These are phyloP conservation scores for Solanum paucissectum DNA, from an alignment of 257 asterid genomes.

Conservation along the genomic window DNA sequence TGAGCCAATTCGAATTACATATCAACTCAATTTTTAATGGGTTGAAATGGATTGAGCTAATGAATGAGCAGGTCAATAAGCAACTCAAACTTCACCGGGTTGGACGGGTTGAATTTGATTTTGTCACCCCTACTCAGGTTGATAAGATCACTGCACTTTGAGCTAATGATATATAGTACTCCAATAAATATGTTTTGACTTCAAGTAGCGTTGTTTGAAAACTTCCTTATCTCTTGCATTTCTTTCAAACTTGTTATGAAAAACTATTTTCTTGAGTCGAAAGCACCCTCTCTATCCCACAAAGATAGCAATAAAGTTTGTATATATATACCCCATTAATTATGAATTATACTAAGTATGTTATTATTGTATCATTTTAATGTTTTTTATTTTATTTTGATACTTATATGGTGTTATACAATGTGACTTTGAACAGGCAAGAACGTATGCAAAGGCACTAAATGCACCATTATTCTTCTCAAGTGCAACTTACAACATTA, in stretches of 20 bases:
- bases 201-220: background rate
- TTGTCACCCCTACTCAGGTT: too few species aligned
- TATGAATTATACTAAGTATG: background rate
- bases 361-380: background rate
- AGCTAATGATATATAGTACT: too few species aligned
- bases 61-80: fast-evolving
- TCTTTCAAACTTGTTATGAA: background rate
- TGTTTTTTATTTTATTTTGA: background rate
- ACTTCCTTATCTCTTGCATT: background rate
- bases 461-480: slow-evolving; percentile 80
- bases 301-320: too few species aligned
- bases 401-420: background rate
- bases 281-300: background rate
- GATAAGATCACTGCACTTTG: too few species aligned
- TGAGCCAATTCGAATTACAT: too few species aligned
- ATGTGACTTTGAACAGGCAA: slow-evolving; percentile 37
- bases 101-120: too few species aligned
- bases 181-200: too few species aligned
- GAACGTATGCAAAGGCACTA: slow-evolving; percentile 65
- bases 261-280: background rate
- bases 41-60: too few species aligned
- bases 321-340: too few species aligned
- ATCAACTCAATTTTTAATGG: too few species aligned
- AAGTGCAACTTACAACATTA: slow-evolving; percentile 85
- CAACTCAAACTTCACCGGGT: too few species aligned